phyloP scores from a whole-genome alignment of 164 flowering plant species.

The Pachysandra terminalis region DNA sequence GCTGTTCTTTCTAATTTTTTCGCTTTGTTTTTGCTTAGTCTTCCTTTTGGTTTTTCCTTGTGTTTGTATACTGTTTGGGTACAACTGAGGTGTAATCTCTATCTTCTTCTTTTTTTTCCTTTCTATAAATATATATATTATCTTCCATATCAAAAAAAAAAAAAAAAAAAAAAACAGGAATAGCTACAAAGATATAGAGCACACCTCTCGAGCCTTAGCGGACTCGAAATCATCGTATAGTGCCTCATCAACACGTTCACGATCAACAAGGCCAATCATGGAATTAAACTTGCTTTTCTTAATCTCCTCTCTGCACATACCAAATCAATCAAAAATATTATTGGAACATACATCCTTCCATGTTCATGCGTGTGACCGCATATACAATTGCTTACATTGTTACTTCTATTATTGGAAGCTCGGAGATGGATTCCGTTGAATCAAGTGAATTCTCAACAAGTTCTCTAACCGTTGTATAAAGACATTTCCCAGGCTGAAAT shows the following conservation, averaged over 20 bases:
- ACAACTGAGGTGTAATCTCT: too few relatives aligned
- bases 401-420: conserved; percentile 87
- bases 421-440: conserved; percentile 90
- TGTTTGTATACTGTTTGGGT: too few relatives aligned
- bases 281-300: conserved; percentile 77
- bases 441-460: conserved; percentile 96
- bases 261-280: conserved; percentile 91
- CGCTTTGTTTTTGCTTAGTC: too few relatives aligned
- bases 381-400: conserved; percentile 60
- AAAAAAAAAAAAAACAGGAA: too few relatives aligned
- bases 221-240: conserved; percentile 95
- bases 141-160: too few relatives aligned
- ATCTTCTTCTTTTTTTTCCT: too few relatives aligned
- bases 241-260: conserved; percentile 84
- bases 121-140: too few relatives aligned
- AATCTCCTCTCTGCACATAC: conserved; percentile 77
- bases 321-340: conserved; percentile 1
- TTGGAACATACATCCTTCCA: neutral
- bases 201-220: conserved; percentile 90
- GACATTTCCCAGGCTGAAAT: conserved; percentile 83
- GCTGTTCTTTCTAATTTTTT: too few relatives aligned
- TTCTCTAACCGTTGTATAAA: conserved; percentile 95
- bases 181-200: too few relatives aligned
- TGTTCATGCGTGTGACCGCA: neutral
- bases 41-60: too few relatives aligned